Base-by-base conservation (phyloP, 495 filamentous ascomycete species). In the Trichoderma reesei region DNA sequence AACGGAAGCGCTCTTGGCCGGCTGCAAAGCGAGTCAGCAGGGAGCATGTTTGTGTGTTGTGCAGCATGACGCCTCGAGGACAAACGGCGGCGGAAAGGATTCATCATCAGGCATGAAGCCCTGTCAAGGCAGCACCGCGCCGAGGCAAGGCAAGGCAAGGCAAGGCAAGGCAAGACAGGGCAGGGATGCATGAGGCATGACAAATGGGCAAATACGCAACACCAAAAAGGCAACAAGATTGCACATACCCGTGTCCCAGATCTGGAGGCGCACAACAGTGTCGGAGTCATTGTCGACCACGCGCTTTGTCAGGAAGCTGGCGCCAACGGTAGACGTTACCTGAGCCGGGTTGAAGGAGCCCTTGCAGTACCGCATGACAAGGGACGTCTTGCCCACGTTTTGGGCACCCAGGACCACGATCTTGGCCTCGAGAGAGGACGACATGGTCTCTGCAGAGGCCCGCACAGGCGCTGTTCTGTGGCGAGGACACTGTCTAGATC, bases 1-100 rank as follows among this genome's bases (percentile, higher is more conserved):
- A 88, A 64, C 94, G 88, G 73, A 97, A 98, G 13, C 94, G 86
- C 78, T 98, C 94, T 69, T 97, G 94, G 54, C 94, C 94, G 60
- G 93, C 94, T 66, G 64, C 63, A 62, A 61, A 56, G 66, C 31
- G 31, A 41, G 34, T n/a, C 20, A 62, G 14, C 1, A 26, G 63
- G 70, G 48, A 61, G 67, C 64, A 38, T 60, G 6, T n/a, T n/a
- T 10, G 20, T 5, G 5, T 8, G 44, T 26, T 48, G 18, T 48
- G 44, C 44, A 48, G 8, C n/a, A 48, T 48, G n/a, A 48, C 44
- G 44, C 20, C 16, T 18, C 20, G 8, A n/a, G n/a, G n/a, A n/a
- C n/a, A n/a, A n/a, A 7, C 6, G n/a, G 44, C 44, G 20, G 37
- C 8, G 44, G 44, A 48, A 8, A n/a, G 16, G 44, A 48, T 14